Evolutionary conservation across 1,284 basidiomycete species (phyloP).

Genomic region (Ustilago nuda): DNA sequence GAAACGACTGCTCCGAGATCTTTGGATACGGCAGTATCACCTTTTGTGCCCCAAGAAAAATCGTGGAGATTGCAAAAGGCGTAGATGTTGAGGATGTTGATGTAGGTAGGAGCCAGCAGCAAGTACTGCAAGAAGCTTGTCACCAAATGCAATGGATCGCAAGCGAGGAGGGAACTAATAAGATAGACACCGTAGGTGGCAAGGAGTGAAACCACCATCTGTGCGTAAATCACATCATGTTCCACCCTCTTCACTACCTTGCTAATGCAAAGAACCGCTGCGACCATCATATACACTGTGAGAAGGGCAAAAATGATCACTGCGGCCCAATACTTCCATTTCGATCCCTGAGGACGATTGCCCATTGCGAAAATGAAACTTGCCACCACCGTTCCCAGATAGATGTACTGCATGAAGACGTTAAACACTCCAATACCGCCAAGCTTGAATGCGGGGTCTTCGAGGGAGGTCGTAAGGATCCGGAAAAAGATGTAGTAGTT

Average conservation of each 20-base stretch:
- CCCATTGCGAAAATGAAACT: slow-evolving; percentile 97
- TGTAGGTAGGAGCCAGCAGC: slow-evolving; percentile 89
- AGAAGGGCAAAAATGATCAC: slow-evolving; percentile 81
- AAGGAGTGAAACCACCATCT: slow-evolving; percentile 84
- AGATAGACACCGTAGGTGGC: slow-evolving; percentile 80
- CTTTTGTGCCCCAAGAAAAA: slow-evolving; percentile 70
- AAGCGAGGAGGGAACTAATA: slow-evolving; percentile 78
- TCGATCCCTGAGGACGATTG: slow-evolving; percentile 89
- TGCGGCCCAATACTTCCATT: slow-evolving; percentile 85
- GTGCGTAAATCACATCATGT: slow-evolving; percentile 75
- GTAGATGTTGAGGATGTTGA: slow-evolving; percentile 77
- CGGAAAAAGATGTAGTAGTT: slow-evolving; percentile 98
- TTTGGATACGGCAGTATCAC: slow-evolving; percentile 59
- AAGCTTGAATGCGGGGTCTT: slow-evolving; percentile 79
- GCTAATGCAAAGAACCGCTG: slow-evolving; percentile 60
- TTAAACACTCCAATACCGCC: slow-evolving; percentile 82
- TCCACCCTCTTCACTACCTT: slow-evolving; percentile 64
- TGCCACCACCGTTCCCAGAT: slow-evolving; percentile 84
- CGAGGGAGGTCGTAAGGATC: slow-evolving; percentile 87
- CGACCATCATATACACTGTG: slow-evolving; percentile 81
- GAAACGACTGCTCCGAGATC: slow-evolving; percentile 67
- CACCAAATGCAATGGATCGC: slow-evolving; percentile 90
- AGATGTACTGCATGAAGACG: slow-evolving; percentile 82
- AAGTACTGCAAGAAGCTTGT: slow-evolving; percentile 95
- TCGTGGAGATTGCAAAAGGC: slow-evolving; percentile 64